Conservation (phyloP, 1,139 yeast species). For the Magnusiomyces suaveolens region DNA sequence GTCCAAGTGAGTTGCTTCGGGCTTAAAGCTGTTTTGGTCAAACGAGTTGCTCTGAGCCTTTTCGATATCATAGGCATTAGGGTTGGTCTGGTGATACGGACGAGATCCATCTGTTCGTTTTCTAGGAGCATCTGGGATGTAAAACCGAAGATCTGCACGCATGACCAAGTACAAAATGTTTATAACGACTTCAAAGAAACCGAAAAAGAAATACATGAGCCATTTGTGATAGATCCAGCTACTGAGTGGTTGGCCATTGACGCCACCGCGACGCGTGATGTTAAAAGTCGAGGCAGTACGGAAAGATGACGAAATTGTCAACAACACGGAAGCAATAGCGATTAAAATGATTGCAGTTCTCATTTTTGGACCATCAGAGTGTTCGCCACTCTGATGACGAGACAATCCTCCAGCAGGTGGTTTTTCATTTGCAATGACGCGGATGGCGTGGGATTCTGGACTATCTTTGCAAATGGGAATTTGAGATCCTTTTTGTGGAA, state of each 20-base stretch:
- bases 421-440: constrained; percentile 36
- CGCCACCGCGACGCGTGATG: constrained; percentile 26
- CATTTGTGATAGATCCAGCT: constrained; percentile 43
- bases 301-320: constrained; percentile 49
- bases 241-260: constrained; percentile 24
- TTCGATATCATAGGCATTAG: neutral
- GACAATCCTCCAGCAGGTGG: constrained; percentile 34
- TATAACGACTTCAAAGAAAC: constrained; percentile 51
- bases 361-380: constrained; percentile 38
- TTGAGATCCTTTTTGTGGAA: constrained; percentile 23
- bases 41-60: neutral
- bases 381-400: constrained; percentile 27
- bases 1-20: neutral
- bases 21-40: neutral
- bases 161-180: constrained; percentile 48
- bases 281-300: constrained; percentile 49
- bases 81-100: neutral
- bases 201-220: constrained; percentile 61
- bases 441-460: constrained; percentile 38
- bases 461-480: constrained; percentile 28
- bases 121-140: constrained; percentile 49
- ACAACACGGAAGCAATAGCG: constrained; percentile 41
- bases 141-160: constrained; percentile 65
- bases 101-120: neutral
- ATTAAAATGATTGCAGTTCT: constrained; percentile 40